phyloP scores from a whole-genome alignment of 1,284 basidiomycete genomes.

The Calocybe gambosa region DNA sequence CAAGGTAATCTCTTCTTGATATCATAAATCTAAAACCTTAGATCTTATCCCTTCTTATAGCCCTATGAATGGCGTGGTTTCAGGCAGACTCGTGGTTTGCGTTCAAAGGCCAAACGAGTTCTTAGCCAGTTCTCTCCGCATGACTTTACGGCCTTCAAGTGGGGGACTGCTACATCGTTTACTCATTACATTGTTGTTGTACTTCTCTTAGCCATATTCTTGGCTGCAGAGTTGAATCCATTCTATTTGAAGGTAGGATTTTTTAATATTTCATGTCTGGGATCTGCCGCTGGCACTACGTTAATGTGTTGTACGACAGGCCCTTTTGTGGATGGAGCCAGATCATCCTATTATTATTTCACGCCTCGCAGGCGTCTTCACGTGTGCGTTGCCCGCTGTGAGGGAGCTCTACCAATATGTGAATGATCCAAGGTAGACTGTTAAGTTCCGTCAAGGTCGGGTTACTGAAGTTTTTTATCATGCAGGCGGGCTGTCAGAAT shows the following conservation, averaged over 20 bases:
- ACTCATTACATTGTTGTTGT: conserved; percentile 72
- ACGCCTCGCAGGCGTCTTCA: conserved; percentile 68
- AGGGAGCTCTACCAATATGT: conserved; percentile 76
- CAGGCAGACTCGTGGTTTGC: conserved; percentile 65
- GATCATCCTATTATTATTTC: conserved; percentile 77
- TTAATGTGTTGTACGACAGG: conserved; percentile 34
- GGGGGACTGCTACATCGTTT: conserved; percentile 77
- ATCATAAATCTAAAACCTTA: conserved; percentile 10
- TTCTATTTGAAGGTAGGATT: conserved; percentile 72
- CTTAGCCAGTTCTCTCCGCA: conserved; percentile 79
- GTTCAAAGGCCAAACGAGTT: conserved; percentile 71
- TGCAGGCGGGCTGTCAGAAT: conserved; percentile 69
- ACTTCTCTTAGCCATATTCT: conserved; percentile 68
- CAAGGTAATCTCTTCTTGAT: conserved; percentile 42
- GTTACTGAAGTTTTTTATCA: conserved; percentile 8
- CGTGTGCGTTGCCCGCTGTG: conserved; percentile 77
- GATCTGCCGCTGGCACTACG: too few relatives aligned
- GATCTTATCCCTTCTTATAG: conserved; percentile 29
- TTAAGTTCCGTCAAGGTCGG: background rate
- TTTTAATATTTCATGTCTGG: conserved; percentile 6
- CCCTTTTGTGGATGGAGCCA: conserved; percentile 81
- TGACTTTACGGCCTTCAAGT: conserved; percentile 82
- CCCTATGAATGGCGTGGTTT: conserved; percentile 82
- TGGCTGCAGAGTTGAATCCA: conserved; percentile 77
- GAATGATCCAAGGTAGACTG: conserved; percentile 61